Base-by-base conservation (phyloP, 345 rosid species). In the Viola odorata region DNA sequence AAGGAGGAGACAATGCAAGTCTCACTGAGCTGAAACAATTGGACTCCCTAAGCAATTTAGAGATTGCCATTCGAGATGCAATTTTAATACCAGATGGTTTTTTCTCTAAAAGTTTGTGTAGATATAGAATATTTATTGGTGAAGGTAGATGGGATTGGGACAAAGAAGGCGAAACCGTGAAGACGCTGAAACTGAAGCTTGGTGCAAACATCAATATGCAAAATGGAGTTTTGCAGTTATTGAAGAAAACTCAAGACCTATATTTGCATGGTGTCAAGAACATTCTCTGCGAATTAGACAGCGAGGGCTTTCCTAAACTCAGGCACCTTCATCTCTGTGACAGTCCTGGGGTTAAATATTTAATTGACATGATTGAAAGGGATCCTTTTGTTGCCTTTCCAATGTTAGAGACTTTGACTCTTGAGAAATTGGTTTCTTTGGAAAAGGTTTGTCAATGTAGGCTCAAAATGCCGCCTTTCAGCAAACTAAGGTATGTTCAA, bases 1-100 rank as follows among this genome's bases (percentile, higher is more conserved):
- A 55, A 12, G 59, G 48, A 12, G 23, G 3, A 32, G 39, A 36
- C 0, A 73, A 62, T 58, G 75, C 69, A 6, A 69, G 63, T 42
- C 54, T 77, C 5, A 15, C 0, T 9, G 78, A 73, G 47, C 58
- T 77, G 37, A 67, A 59, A 45, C 5, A 7, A 1, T 32, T 77
- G 74, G 2, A 67, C n/a, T 6, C 4, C 7, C 37, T 77, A 0
- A 63, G 10, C 37, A 13, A 48, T 38, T 41, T 60, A 10, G 41
- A 52, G 0, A 13, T 72, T 13, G 42, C 23, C 12, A 14, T 77
- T 12, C 13, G 1, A 8, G 55, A 73, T 53, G 65, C 53, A 3
- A 6, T 38, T 3, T 8, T 44, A 0, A 17, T 77, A 8, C 67
- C 78, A 1, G 45, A 4, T 2, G 63, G 57, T 23, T 12, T 63